Conservation (phyloP, 2,329 filamentous ascomycete genomes). For the Gnomoniopsis sp. region DNA sequence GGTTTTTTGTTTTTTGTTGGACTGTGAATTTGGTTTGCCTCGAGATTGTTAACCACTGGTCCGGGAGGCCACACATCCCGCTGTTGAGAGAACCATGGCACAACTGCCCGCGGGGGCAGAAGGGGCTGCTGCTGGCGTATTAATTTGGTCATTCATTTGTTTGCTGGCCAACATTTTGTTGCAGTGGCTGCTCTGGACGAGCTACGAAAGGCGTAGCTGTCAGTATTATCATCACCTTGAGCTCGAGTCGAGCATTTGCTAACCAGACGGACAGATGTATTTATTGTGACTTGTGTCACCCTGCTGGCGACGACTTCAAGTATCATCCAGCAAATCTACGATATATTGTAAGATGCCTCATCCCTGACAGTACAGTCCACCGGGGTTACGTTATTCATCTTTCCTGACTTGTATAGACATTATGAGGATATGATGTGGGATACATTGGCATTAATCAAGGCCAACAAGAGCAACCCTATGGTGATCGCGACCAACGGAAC, state of each 20-base stretch:
- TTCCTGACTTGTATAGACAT: neutral
- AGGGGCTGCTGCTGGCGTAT: constrained; percentile 7
- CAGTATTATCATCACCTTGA: neutral
- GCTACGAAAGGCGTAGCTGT: constrained; percentile 16
- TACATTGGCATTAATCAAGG: neutral
- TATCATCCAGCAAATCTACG: constrained; percentile 8
- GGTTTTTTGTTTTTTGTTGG: neutral
- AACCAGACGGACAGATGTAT: constrained; percentile 1
- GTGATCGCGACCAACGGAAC: neutral
- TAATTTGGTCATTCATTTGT: constrained; percentile 3
- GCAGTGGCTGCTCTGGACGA: constrained; percentile 15
- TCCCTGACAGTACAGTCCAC: neutral
- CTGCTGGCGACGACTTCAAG: constrained; percentile 11
- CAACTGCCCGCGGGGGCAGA: constrained; percentile 14
- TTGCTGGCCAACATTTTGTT: constrained; percentile 6
- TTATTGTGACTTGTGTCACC: constrained; percentile 1
- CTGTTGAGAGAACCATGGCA: neutral
- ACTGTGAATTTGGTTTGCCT: neutral
- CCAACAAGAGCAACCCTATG: neutral
- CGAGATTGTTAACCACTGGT: neutral
- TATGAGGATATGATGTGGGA: constrained; percentile 15
- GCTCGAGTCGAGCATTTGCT: neutral
- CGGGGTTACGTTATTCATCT: neutral
- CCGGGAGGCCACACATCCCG: neutral
- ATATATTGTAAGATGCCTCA: constrained; percentile 4